Evolutionary conservation across 345 rosid species (phyloP).

Genomic region (Brassica juncea): DNA sequence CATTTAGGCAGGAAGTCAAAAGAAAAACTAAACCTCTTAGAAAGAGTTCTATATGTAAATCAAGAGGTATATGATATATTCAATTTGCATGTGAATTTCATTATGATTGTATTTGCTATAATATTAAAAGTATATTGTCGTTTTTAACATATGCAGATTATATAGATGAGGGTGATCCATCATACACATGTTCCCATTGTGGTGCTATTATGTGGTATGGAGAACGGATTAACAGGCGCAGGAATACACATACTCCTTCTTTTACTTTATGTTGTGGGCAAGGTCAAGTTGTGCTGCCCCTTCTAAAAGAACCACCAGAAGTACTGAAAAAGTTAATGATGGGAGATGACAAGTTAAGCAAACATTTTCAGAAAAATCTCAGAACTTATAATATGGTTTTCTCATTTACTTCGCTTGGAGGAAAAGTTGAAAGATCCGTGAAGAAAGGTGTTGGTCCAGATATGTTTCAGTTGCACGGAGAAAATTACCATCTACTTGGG

Average conservation of each 20-base stretch:
- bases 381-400: too few species aligned
- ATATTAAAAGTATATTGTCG: too few species aligned
- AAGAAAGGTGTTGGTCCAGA: conserved; percentile 31
- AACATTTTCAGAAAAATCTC: too few species aligned
- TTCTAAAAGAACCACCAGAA: background rate
- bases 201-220: background rate
- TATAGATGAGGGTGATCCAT: background rate
- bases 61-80: background rate
- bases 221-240: background rate
- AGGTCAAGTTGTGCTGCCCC: background rate
- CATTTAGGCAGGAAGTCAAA: background rate
- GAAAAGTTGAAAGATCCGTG: too few species aligned
- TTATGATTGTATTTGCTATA: background rate
- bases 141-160: background rate
- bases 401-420: too few species aligned
- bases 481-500: background rate
- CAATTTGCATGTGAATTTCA: background rate
- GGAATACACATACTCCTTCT: background rate
- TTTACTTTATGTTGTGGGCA: background rate
- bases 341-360: too few species aligned
- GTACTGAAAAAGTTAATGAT: background rate
- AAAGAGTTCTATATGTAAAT: background rate
- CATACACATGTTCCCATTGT: background rate
- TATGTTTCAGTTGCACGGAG: background rate
- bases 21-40: background rate